Conservation (phyloP, 257 asterid genomes). For the Oldenlandia corymbosa region DNA sequence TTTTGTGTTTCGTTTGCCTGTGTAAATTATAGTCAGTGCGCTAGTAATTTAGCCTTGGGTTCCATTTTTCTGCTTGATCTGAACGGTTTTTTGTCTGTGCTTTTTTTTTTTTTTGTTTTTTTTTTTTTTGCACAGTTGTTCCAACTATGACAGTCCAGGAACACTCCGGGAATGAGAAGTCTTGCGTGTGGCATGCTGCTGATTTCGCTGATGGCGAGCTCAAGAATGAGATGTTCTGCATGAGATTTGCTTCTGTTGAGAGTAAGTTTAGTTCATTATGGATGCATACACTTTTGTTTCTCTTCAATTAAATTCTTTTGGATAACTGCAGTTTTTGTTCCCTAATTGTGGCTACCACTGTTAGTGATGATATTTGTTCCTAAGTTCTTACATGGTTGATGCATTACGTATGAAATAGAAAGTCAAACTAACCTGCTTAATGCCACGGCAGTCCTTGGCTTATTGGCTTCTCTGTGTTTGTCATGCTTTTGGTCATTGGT, state of each 20-base stretch:
- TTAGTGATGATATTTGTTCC: too few species aligned
- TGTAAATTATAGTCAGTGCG: too few species aligned
- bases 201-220: slow-evolving; percentile 51
- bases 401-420: too few species aligned
- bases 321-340: too few species aligned
- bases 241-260: slow-evolving; percentile 43
- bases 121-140: slow-evolving; percentile 21
- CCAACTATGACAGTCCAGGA: slow-evolving; percentile 43
- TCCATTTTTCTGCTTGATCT: slow-evolving; percentile 8
- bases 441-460: too few species aligned
- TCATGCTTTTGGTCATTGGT: too few species aligned
- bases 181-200: slow-evolving; percentile 50
- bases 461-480: too few species aligned
- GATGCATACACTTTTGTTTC: not conserved
- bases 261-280: slow-evolving; percentile 23
- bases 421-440: too few species aligned
- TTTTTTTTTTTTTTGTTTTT: not conserved
- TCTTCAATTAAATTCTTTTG: too few species aligned
- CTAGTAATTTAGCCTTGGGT: not conserved
- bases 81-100: not conserved
- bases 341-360: too few species aligned
- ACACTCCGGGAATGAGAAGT: slow-evolving; percentile 43
- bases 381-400: too few species aligned
- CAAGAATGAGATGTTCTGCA: slow-evolving; percentile 42
- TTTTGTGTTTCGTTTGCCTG: not conserved